Percentiles rank a stretch among this genome's conserved stretches.
Conservation (phyloP, 495 filamentous ascomycete genomes). For the Trypethelium eluteriae region DNA sequence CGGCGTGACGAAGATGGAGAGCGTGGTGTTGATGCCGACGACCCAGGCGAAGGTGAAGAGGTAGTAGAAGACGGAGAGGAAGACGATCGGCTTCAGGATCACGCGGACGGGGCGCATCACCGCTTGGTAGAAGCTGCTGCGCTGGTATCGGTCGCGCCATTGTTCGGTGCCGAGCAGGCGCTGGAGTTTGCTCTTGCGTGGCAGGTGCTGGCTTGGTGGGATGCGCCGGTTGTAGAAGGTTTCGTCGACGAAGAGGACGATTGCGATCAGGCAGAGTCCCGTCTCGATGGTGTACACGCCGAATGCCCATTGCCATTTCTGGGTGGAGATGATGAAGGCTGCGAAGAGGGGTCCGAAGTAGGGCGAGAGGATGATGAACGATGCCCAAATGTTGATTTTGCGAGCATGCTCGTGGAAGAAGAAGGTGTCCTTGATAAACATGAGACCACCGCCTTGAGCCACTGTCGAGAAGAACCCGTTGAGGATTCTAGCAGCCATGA, state of each 20-base stretch:
- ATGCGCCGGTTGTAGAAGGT: slow-evolving; percentile 53
- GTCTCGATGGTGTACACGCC: slow-evolving; percentile 48
- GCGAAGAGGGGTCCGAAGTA: slow-evolving; percentile 55
- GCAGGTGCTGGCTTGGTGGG: slow-evolving; percentile 39
- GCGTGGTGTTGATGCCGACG: slow-evolving; percentile 53
- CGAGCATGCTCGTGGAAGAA: slow-evolving; percentile 57
- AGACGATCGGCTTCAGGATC: slow-evolving; percentile 46
- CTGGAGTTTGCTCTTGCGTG: slow-evolving; percentile 35
- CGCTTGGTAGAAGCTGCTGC: slow-evolving; percentile 42
- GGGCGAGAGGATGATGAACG: slow-evolving; percentile 47
- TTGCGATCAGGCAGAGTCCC: slow-evolving; percentile 41
- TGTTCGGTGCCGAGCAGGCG: slow-evolving; percentile 45
- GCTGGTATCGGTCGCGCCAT: slow-evolving; percentile 35
- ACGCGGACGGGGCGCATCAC: slow-evolving; percentile 41
- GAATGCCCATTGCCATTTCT: slow-evolving; percentile 47
- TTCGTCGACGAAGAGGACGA: slow-evolving; percentile 50
- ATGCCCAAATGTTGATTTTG: slow-evolving; percentile 58
- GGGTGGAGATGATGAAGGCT: slow-evolving; percentile 48
- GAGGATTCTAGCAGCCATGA: slow-evolving; percentile 52
- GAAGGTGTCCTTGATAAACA: slow-evolving; percentile 60
- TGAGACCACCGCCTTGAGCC: slow-evolving; percentile 49
- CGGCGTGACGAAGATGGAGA: slow-evolving; percentile 47
- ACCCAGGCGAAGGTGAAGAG: slow-evolving; percentile 54
- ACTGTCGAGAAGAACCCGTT: slow-evolving; percentile 60
- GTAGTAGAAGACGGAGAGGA: slow-evolving; percentile 48